Evolutionary conservation across 495 filamentous ascomycete species (phyloP), one percentile per base, ranked within the genome.

Genomic region (Aspergillus wentii): DNA sequence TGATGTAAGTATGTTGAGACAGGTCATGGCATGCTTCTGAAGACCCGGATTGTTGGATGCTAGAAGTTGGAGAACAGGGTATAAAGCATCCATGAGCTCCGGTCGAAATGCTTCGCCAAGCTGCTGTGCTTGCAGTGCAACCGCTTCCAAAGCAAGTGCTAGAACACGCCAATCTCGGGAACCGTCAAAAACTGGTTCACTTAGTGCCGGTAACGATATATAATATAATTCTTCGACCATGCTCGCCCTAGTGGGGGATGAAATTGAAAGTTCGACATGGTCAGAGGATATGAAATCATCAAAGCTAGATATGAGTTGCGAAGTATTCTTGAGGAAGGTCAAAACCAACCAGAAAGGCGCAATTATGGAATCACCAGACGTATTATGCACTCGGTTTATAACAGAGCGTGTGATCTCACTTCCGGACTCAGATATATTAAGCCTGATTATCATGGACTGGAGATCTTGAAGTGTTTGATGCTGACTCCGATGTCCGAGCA

Each of bases 61-160:
- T n/a, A 97, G 69, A 22, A 88, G 75, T 33, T 95, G 86, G 1
- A 94, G 68, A 14, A 94, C 74, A 2, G 92, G 90, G 56, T 95
- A 97, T 6, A 99, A 69, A 2, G 88, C 82, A 44, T 99, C 92
- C 40, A 95, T 85, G 8, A 99, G 71, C 52, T 97, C 90, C 3
- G 77, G 72, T 11, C 86, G 78, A 56, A 96, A 99, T 5, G 76
- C 77, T 33, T 72, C 45, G 38, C 76, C 72, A 15, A 83, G 65
- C n/a, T 76, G 74, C 19, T 78, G 70, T 1, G 87, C 81, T 41
- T 85, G 76, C 29, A 88, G 73, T 11, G 85, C 81, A 5, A 88
- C 65, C 2, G 80, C 77, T 51, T 94, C 87, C 10, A 94, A 54
- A 1, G 85, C 80, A 29, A 91, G 72, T 8, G 84, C 85, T 34